Conservation (phyloP, 257 asterid species). For the Forsythia viridissima region DNA sequence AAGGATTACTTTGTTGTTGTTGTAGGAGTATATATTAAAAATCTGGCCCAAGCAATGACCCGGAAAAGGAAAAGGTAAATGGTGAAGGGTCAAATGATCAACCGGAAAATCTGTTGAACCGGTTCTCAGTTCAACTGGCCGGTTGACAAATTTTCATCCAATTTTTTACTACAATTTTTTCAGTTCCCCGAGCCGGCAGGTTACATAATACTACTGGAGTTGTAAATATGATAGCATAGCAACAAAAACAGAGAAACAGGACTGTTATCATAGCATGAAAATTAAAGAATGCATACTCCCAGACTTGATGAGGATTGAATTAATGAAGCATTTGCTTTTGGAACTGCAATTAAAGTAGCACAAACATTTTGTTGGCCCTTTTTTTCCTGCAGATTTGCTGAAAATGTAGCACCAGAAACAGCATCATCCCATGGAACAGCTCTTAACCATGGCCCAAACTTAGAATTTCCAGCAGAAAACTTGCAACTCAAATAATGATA, state of each 20-base stretch:
- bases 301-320: conserved; percentile 1
- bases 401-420: not conserved
- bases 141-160: too few relatives aligned
- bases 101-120: not conserved
- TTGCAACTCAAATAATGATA: conserved; percentile 14
- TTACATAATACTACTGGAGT: too few relatives aligned
- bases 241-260: not conserved
- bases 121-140: too few relatives aligned
- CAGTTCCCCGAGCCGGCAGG: too few relatives aligned
- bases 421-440: conserved; percentile 1
- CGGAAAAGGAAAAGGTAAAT: not conserved
- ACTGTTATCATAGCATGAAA: not conserved
- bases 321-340: conserved; percentile 4
- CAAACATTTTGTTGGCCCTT: not conserved
- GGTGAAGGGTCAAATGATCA: not conserved
- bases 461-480: conserved; percentile 29
- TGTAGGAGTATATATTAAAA: too few relatives aligned
- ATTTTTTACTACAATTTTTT: too few relatives aligned
- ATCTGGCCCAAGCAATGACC: not conserved
- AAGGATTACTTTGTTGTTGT: not conserved
- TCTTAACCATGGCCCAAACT: conserved; percentile 36
- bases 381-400: not conserved
- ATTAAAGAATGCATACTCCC: conserved; percentile 8
- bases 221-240: not conserved
- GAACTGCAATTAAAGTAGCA: conserved; percentile 13